Evolutionary conservation across 2,329 filamentous ascomycete genomes (phyloP), one percentile per base, ranked within the genome.

Genomic region (Chrysoporthe austroafricana): DNA sequence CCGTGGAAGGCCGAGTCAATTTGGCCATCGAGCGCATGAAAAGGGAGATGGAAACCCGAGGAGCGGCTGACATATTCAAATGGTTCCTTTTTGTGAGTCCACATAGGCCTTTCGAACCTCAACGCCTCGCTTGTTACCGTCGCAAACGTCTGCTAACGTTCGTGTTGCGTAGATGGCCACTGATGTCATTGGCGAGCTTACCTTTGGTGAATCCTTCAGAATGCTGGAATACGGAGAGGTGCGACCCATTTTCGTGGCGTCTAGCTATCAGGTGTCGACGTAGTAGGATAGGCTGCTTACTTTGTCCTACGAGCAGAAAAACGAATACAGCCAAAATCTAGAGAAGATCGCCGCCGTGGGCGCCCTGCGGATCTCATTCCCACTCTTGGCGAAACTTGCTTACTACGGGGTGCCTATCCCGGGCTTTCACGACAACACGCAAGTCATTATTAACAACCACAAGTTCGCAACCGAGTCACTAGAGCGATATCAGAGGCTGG

Each of bases 201-300:
- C 77, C 1, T 88, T 88, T 73, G 85, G 86, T 0, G 80, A 86
- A n/a, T 84, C 84, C 0, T 87, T 88, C 67, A 74, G 76, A 0
- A 83, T 83, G 76, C 73, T 89, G 4, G 84, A 88, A 65, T 73
- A 74, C 4, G 84, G 83, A 18, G 74, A 83, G 75, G 84, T 85
- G 72, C 36, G 64, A 26, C n/a, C 36, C 26, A 18, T 7, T n/a
- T 34, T 26, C 52, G 36, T 9, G 36, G 44, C 13, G 57, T 7
- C 34, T 4, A 36, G 16, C 44, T 26, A 26, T 6, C 44, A 16
- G 14, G 32, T 44, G 4, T 54, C 9, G 26, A 54, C n/a, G 21
- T 13, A 43, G 36, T 4, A 34, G 42, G 9, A 56, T 11, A 4
- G 18, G 44, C 4, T 50, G 6, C 39, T 50, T 43, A 62, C 3